Base-by-base conservation (phyloP, 352 stramenopile species). In the Pythium phragmitis region DNA sequence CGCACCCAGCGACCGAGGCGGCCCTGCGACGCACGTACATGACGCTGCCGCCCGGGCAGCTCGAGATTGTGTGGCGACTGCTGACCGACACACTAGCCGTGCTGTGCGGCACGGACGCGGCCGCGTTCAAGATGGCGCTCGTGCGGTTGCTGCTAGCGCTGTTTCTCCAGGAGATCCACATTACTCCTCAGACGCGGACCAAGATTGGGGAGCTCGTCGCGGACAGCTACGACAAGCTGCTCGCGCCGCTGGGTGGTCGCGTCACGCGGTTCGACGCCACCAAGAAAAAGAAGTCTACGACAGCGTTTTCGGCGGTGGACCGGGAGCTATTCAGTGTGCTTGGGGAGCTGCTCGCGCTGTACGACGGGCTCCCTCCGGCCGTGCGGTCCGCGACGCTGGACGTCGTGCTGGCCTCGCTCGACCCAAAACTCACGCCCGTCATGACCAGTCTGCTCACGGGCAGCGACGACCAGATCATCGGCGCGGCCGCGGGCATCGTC, bases 91-190 rank as follows among this genome's bases (percentile, higher is more conserved):
- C 87, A 13, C 71, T 89, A 17, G 74, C 67, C 1, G 63, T 74
- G 57, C 52, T 68, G 12, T 65, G 54, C 34, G 41, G 33, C n/a
- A 21, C 41, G 19, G 71, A 52, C 13, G 49, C 41, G 33, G 39
- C 65, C 7, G 36, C 53, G 0, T 67, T 54, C 41, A 67, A 61
- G 54, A 67, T 93, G 30, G 69, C 72, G 2, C 63, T 93, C 58
- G 80, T 79, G 23, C 87, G 87, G 7, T 76, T 88, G n/a, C 53
- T 94, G 7, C 89, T 93, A 60, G 79, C 84, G 49, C 70, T 79
- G 19, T 96, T 93, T 30, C 54, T 90, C 1, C 81, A 94, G 58
- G 85, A 96, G 68, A 74, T 96, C 54, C 82, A 94, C 49, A 85
- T 93, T 55, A 86, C 80, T 26, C 80, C 83, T 37, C 76, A 92